phyloP scores from a whole-genome alignment of 148 eudicot species.

The Limonium bicolor region DNA sequence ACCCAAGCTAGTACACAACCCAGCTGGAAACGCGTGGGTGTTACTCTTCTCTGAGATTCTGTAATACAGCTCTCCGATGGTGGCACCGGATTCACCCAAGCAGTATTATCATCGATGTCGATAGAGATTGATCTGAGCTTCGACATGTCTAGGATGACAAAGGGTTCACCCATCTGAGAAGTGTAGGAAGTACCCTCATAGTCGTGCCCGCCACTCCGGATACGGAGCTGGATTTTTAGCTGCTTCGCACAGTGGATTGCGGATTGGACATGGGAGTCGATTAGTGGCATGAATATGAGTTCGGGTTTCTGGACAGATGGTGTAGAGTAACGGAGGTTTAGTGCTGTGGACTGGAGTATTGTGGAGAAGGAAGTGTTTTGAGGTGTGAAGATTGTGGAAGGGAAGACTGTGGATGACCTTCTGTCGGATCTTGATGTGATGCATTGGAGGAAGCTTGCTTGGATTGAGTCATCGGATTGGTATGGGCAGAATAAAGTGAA shows the following conservation, averaged over 20 bases:
- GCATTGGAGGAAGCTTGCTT: too few species aligned
- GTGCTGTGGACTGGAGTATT: too few species aligned
- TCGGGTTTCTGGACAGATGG: neutral
- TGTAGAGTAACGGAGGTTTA: neutral
- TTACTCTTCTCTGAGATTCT: neutral
- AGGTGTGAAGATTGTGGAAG: too few species aligned
- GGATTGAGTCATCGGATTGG: too few species aligned
- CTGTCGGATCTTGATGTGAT: too few species aligned
- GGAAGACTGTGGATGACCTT: too few species aligned
- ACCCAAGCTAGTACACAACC: neutral
- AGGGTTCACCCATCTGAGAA: neutral
- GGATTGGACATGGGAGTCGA: neutral
- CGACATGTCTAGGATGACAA: neutral
- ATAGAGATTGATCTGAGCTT: neutral
- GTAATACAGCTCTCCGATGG: slow-evolving; percentile 4
- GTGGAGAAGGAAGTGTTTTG: too few species aligned
- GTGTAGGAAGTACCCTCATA: slow-evolving; percentile 3
- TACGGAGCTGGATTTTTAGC: neutral
- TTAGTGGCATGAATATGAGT: neutral
- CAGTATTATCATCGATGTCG: neutral
- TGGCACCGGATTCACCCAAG: slow-evolving; percentile 3
- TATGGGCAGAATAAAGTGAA: too few species aligned
- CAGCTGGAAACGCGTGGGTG: slow-evolving; percentile 1
- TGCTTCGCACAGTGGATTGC: neutral
- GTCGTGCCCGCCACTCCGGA: slow-evolving; percentile 5